Evolutionary conservation across 306 rosid genomes (phyloP).

Genomic region (Gastrolobium bilobum): DNA sequence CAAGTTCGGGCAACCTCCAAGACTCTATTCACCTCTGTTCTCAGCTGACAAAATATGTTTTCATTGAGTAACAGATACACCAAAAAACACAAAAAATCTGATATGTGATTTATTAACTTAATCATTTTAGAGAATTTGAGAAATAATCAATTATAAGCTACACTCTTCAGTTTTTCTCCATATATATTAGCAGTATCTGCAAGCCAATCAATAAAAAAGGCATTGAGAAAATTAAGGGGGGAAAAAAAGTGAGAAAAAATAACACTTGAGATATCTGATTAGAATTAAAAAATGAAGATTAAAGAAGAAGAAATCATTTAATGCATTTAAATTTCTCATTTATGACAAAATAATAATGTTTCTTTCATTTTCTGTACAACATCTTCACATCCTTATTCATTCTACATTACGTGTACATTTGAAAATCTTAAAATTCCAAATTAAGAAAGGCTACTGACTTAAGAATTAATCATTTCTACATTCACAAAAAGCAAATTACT

Average conservation of each 20-base stretch:
- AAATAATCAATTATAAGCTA: constrained; percentile 1
- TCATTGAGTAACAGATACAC: constrained; percentile 42
- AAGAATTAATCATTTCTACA: not conserved
- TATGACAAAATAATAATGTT: too few species aligned
- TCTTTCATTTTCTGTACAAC: too few species aligned
- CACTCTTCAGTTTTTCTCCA: not conserved
- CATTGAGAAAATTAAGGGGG: not conserved
- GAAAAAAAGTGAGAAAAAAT: not conserved
- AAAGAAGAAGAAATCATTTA: too few species aligned
- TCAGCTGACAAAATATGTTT: constrained; percentile 68
- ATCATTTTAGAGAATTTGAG: not conserved
- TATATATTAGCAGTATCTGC: constrained; percentile 2
- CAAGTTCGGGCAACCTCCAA: constrained; percentile 84
- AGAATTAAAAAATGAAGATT: too few species aligned
- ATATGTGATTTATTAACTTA: not conserved
- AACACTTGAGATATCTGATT: not conserved
- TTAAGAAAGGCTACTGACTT: not conserved
- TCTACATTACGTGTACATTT: not conserved
- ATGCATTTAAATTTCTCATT: too few species aligned
- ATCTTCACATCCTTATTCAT: too few species aligned
- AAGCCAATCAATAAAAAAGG: not conserved
- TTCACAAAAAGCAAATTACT: not conserved
- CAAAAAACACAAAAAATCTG: constrained; percentile 9
- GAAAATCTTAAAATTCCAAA: constrained; percentile 3
- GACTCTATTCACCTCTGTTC: constrained; percentile 93